phyloP scores from a whole-genome alignment of 176 grass and related monocot species.

The Carex littledalei region DNA sequence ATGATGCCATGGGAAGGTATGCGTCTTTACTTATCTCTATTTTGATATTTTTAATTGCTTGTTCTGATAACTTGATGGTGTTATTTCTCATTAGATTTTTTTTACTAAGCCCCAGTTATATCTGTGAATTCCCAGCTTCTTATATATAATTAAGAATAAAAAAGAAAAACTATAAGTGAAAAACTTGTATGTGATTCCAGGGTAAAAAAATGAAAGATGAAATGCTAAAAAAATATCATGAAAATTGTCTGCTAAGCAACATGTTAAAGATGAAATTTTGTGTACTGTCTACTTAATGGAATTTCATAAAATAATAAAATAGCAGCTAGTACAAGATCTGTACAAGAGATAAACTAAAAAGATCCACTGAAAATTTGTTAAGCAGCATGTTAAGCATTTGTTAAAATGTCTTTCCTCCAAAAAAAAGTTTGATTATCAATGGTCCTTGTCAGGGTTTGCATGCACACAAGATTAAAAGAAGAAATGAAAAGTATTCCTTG shows the following conservation, averaged over 20 bases:
- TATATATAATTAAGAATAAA: background rate
- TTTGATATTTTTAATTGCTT: background rate
- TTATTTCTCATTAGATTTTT: background rate
- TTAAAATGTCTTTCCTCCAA: background rate
- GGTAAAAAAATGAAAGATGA: background rate
- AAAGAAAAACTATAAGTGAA: background rate
- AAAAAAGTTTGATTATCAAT: background rate
- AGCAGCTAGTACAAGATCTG: background rate
- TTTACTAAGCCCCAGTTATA: background rate
- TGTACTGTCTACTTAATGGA: background rate
- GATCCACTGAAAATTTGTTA: background rate
- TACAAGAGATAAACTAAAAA: background rate
- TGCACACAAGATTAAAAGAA: conserved; percentile 2
- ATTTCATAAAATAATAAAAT: background rate
- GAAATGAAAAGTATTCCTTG: background rate
- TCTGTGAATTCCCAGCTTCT: background rate
- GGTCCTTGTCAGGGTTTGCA: background rate
- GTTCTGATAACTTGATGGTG: background rate
- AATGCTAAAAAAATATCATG: background rate
- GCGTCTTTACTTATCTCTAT: conserved; percentile 10
- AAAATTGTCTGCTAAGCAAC: background rate
- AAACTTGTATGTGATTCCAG: background rate
- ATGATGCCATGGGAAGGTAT: conserved; percentile 99
- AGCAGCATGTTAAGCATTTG: background rate
- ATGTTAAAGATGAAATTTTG: background rate